A percentile compares a stretch with the other conserved stretches of the same genome.
These are phyloP conservation scores for Beta vulgaris DNA, from an alignment of 148 eudicot genomes.

Conservation along the genomic window DNA sequence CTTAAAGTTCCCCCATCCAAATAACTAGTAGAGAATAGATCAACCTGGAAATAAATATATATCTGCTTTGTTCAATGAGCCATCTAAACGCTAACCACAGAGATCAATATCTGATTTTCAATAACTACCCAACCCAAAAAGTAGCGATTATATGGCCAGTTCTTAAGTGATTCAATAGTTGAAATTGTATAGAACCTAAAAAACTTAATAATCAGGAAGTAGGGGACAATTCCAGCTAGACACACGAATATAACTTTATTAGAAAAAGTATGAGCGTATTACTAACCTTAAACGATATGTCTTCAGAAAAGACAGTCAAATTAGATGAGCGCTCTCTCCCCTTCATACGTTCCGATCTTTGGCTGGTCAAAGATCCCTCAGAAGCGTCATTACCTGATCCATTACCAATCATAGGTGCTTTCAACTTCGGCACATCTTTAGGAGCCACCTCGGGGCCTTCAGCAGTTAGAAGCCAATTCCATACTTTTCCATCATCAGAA, in stretches of 20 bases:
- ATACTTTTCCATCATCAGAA: constrained; percentile 93
- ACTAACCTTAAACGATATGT: constrained; percentile 65
- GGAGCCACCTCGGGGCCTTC: constrained; percentile 59
- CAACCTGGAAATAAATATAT: background rate
- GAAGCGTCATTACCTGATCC: constrained; percentile 32
- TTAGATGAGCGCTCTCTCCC: constrained; percentile 34
- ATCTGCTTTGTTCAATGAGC: background rate
- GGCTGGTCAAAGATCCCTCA: constrained; percentile 34
- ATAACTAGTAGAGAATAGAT: background rate
- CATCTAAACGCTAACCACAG: background rate
- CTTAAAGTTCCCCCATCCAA: background rate
- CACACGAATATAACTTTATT: background rate
- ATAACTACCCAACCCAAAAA: background rate
- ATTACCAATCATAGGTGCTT: constrained; percentile 31
- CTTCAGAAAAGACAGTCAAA: constrained; percentile 40
- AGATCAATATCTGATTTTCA: background rate
- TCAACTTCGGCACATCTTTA: constrained; percentile 37
- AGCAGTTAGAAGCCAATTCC: constrained; percentile 95
- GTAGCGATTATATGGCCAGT: background rate
- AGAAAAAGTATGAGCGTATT: constrained; percentile 15
- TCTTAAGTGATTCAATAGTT: background rate
- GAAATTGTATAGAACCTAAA: background rate
- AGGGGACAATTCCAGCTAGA: background rate
- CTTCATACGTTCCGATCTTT: constrained; percentile 32
- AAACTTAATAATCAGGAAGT: background rate